These are phyloP conservation scores for Mycena latifolia DNA, from an alignment of 768 basidiomycete species.

Conservation along the genomic window DNA sequence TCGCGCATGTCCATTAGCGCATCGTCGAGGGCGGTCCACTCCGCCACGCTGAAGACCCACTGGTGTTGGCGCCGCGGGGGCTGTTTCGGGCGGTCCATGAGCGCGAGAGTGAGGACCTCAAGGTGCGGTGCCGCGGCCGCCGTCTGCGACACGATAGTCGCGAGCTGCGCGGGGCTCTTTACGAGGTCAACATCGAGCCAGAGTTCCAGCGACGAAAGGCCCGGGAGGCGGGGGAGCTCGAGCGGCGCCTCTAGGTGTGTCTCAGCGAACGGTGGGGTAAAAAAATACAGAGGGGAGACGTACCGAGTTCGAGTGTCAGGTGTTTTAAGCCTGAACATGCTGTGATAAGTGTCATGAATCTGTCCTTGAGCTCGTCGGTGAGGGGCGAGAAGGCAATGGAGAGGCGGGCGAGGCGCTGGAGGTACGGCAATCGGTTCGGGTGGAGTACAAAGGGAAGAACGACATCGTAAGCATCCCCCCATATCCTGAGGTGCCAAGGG, in stretches of 20 bases:
- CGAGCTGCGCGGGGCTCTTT: neutral
- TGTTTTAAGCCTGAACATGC: conserved; percentile 8
- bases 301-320: conserved; percentile 10
- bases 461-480: neutral
- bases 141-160: neutral
- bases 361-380: neutral
- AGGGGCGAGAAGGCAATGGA: conserved; percentile 2
- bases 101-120: neutral
- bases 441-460: conserved; percentile 6
- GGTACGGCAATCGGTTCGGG: neutral
- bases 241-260: neutral
- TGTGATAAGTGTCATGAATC: neutral
- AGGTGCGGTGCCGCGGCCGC: neutral
- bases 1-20: no score
- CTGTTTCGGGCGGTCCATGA: conserved; percentile 4
- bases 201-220: neutral
- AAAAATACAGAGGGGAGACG: neutral
- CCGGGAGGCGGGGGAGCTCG: neutral
- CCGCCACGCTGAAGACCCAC: neutral
- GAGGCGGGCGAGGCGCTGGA: neutral
- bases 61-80: neutral
- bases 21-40: no score
- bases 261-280: neutral
- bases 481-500: conserved; percentile 3
- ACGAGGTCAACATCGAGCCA: neutral